Percentiles rank a stretch among this genome's conserved stretches.
These are phyloP conservation scores for Domatiomyces globalis DNA, from an alignment of 2,329 filamentous ascomycete species.

Conservation along the genomic window DNA sequence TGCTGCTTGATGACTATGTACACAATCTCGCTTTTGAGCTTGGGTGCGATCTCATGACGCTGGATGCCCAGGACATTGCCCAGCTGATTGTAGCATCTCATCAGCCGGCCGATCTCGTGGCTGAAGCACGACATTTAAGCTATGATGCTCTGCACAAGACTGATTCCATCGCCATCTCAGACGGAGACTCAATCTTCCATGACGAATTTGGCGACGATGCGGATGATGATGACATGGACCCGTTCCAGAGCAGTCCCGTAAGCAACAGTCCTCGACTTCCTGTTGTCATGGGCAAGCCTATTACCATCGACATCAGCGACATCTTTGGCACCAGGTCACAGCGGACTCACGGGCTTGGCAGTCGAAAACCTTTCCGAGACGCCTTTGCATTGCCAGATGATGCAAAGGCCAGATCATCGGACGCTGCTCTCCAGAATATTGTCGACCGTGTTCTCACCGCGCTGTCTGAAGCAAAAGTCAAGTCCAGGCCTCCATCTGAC, in stretches of 20 bases:
- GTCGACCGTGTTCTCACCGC: not conserved
- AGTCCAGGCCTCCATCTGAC: not conserved
- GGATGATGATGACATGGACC: constrained; percentile 10
- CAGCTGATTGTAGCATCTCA: constrained; percentile 23
- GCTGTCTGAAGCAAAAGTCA: not conserved
- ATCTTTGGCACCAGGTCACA: constrained; percentile 1
- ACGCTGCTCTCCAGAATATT: not conserved
- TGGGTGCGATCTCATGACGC: constrained; percentile 28
- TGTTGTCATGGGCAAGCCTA: constrained; percentile 10
- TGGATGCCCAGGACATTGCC: constrained; percentile 34
- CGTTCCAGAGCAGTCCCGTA: constrained; percentile 3
- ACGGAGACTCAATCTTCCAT: constrained; percentile 1
- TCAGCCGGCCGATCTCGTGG: constrained; percentile 3
- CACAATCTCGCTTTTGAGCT: constrained; percentile 47
- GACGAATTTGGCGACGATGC: constrained; percentile 13
- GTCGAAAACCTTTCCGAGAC: not conserved
- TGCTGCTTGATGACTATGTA: constrained; percentile 47
- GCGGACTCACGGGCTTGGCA: not conserved
- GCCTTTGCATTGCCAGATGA: not conserved
- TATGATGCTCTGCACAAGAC: constrained; percentile 14
- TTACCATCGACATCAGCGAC: constrained; percentile 10
- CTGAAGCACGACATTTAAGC: constrained; percentile 13
- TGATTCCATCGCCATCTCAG: not conserved
- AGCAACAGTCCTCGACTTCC: constrained; percentile 8
- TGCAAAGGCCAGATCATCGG: not conserved